Evolutionary conservation across 2,329 filamentous ascomycete species (phyloP).

Genomic region (Trichoderma atroviride): DNA sequence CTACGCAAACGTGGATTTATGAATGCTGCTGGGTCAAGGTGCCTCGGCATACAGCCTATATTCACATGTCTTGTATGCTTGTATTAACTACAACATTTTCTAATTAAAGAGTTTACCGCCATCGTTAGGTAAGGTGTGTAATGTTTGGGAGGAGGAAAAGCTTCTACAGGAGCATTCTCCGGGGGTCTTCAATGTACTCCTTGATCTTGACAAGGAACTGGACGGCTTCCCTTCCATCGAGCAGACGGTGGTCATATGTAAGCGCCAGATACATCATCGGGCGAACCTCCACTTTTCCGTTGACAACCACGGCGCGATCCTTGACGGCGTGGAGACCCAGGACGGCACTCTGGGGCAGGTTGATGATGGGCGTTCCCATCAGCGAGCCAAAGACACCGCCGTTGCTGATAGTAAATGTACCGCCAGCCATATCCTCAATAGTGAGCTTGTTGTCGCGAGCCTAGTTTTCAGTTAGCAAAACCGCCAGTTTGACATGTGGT

Average conservation of each 20-base stretch:
- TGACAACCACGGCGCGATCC: slow-evolving; percentile 83
- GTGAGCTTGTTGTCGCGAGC: slow-evolving; percentile 95
- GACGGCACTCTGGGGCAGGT: slow-evolving; percentile 89
- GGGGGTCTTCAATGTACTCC: slow-evolving; percentile 94
- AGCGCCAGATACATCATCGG: slow-evolving; percentile 99
- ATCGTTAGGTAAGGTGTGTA: neutral
- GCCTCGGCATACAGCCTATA: neutral
- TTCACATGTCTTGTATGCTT: neutral
- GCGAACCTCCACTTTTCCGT: slow-evolving; percentile 92
- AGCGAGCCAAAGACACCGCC: slow-evolving; percentile 95
- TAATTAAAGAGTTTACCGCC: slow-evolving; percentile 10
- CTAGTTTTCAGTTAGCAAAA: slow-evolving; percentile 48
- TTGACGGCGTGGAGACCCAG: slow-evolving; percentile 96
- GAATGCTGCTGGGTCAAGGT: neutral
- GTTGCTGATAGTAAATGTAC: slow-evolving; percentile 97
- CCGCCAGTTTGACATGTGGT: neutral
- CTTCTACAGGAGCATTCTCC: slow-evolving; percentile 76
- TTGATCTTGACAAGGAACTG: slow-evolving; percentile 97
- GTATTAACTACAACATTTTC: neutral
- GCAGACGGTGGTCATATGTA: slow-evolving; percentile 94
- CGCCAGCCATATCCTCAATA: slow-evolving; percentile 98
- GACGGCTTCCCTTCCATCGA: slow-evolving; percentile 93
- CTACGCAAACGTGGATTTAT: neutral
- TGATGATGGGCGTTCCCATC: slow-evolving; percentile 98
- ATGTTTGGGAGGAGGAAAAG: neutral